These are phyloP conservation scores for Pichia sp. DNA, from an alignment of 1,139 yeast genomes.

Conservation along the genomic window DNA sequence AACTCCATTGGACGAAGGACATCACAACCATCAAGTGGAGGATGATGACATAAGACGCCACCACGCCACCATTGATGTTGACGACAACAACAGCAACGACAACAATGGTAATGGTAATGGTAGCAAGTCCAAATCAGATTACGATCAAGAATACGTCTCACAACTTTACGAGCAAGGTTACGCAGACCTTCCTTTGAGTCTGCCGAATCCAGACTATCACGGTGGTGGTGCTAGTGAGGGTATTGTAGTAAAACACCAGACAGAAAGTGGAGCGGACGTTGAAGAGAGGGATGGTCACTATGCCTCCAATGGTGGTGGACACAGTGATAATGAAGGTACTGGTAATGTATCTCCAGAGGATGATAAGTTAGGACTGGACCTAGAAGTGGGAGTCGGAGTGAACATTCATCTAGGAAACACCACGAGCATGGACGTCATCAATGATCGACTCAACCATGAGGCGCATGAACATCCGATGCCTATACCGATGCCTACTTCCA, in stretches of 20 bases:
- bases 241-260: conserved; percentile 1
- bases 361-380: too few species aligned
- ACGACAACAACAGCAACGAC: too few species aligned
- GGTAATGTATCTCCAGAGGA: too few species aligned
- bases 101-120: too few species aligned
- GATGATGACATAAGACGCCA: too few species aligned
- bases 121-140: too few species aligned
- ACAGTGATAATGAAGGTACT: too few species aligned
- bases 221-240: conserved; percentile 13
- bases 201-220: conserved; percentile 23
- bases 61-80: too few species aligned
- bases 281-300: neutral
- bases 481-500: neutral
- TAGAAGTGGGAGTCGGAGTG: conserved; percentile 9
- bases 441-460: conserved; percentile 1
- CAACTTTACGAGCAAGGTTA: conserved; percentile 26
- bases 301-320: too few species aligned
- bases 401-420: conserved; percentile 8
- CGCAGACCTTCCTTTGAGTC: conserved; percentile 16
- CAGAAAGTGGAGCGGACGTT: conserved; percentile 1
- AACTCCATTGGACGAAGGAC: conserved; percentile 16
- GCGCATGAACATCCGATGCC: neutral
- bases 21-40: conserved; percentile 27
- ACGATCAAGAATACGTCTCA: conserved; percentile 23
- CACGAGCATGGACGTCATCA: conserved; percentile 6